These are phyloP conservation scores for Psilocybe mexicana DNA, from an alignment of 1,284 basidiomycete genomes.

Conservation along the genomic window DNA sequence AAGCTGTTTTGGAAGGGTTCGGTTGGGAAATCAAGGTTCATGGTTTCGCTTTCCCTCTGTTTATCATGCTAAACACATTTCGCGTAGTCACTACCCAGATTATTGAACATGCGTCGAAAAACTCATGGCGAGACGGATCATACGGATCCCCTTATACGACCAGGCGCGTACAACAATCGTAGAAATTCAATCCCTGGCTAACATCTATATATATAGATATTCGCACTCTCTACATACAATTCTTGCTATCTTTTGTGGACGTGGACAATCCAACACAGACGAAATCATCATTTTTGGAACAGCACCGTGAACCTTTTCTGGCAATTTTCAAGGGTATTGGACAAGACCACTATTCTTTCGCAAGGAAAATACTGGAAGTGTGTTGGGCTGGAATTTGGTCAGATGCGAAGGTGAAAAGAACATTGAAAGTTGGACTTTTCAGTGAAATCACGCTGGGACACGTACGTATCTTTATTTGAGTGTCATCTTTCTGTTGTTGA, in stretches of 20 bases:
- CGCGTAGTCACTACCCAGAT: slow-evolving; percentile 59
- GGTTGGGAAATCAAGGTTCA: slow-evolving; percentile 76
- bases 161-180: slow-evolving; percentile 44
- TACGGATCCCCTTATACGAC: slow-evolving; percentile 47
- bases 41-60: neutral
- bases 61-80: slow-evolving; percentile 6
- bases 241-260: slow-evolving; percentile 71
- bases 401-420: slow-evolving; percentile 68
- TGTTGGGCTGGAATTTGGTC: slow-evolving; percentile 73
- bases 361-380: slow-evolving; percentile 60
- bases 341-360: slow-evolving; percentile 60
- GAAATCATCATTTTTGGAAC: slow-evolving; percentile 67
- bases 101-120: slow-evolving; percentile 70
- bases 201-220: slow-evolving; percentile 50
- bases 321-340: slow-evolving; percentile 66
- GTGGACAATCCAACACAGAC: slow-evolving; percentile 44
- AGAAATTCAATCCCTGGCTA: neutral
- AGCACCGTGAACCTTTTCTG: slow-evolving; percentile 61
- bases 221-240: slow-evolving; percentile 64
- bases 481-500: slow-evolving; percentile 3
- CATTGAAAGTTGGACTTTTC: slow-evolving; percentile 68
- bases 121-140: slow-evolving; percentile 38
- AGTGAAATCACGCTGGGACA: slow-evolving; percentile 62
- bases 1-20: slow-evolving; percentile 60
- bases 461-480: slow-evolving; percentile 37